A percentile compares a stretch with the other conserved stretches of the same genome.
These are phyloP conservation scores for Rhododendron simsii DNA, from an alignment of 148 eudicot species.

Conservation along the genomic window DNA sequence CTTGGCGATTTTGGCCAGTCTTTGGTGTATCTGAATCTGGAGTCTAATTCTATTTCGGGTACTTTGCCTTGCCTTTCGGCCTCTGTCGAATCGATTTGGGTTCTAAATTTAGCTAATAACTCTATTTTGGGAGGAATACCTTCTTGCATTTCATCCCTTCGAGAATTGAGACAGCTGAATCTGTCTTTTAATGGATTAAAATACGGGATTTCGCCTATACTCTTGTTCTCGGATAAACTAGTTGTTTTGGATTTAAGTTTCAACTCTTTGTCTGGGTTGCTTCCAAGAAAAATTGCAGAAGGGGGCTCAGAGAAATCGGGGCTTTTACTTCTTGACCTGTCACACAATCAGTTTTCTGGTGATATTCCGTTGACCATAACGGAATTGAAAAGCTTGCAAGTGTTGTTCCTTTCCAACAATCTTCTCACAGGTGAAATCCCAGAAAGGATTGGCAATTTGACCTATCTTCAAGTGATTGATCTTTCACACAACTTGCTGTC, in stretches of 20 bases:
- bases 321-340: slow-evolving; percentile 76
- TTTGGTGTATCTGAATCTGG: slow-evolving; percentile 62
- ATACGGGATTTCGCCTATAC: slow-evolving; percentile 71
- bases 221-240: slow-evolving; percentile 68
- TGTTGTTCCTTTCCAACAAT: slow-evolving; percentile 77
- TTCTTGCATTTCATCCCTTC: slow-evolving; percentile 67
- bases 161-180: slow-evolving; percentile 61
- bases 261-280: slow-evolving; percentile 62
- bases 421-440: slow-evolving; percentile 71
- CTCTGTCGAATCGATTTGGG: slow-evolving; percentile 48
- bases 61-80: slow-evolving; percentile 72
- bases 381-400: slow-evolving; percentile 76
- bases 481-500: slow-evolving; percentile 72
- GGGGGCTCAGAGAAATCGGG: slow-evolving; percentile 57
- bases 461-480: slow-evolving; percentile 94
- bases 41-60: slow-evolving; percentile 59
- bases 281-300: slow-evolving; percentile 55
- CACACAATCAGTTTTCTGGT: slow-evolving; percentile 81
- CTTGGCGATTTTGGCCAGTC: slow-evolving; percentile 61
- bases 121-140: slow-evolving; percentile 79
- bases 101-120: slow-evolving; percentile 71
- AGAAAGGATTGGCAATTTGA: slow-evolving; percentile 76
- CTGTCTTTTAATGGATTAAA: slow-evolving; percentile 59
- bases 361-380: slow-evolving; percentile 60
- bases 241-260: slow-evolving; percentile 74